A percentile compares a stretch with the other conserved stretches of the same genome.
These are phyloP conservation scores for Xylariaceae sp. DNA, from an alignment of 2,329 filamentous ascomycete species.

Conservation along the genomic window DNA sequence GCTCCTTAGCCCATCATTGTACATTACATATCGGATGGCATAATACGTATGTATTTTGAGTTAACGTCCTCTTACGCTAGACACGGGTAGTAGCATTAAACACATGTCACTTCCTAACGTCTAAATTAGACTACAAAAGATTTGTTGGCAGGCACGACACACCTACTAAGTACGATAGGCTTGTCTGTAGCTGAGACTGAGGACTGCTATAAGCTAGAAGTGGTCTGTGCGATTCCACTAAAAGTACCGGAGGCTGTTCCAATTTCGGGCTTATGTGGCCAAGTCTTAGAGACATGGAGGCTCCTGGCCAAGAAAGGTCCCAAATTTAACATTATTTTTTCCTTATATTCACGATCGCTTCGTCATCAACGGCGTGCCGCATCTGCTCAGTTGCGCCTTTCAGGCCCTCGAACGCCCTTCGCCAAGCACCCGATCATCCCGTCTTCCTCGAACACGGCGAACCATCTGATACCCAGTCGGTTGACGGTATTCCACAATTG, in stretches of 20 bases:
- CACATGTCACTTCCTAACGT: no score
- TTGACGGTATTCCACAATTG: conserved; percentile 4
- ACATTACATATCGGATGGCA: no score
- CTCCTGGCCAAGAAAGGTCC: conserved; percentile 3
- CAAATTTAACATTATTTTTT: neutral
- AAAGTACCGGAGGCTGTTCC: conserved; percentile 8
- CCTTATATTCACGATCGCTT: conserved; percentile 10
- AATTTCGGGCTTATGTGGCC: conserved; percentile 28
- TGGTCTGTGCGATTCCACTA: conserved; percentile 8
- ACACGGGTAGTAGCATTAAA: no score
- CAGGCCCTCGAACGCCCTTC: neutral
- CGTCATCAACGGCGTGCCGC: conserved; percentile 16
- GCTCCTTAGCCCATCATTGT: no score
- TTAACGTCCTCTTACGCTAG: no score
- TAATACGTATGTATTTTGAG: no score
- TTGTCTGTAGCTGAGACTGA: no score
- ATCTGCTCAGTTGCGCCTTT: conserved; percentile 6
- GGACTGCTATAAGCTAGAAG: neutral
- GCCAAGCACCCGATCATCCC: neutral
- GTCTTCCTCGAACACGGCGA: conserved; percentile 6
- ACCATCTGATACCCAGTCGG: neutral
- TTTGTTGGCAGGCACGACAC: no score
- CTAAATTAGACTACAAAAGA: no score
- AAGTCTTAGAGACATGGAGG: conserved; percentile 21
- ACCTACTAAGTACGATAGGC: no score